Evolutionary conservation across 768 basidiomycete genomes (phyloP).

Genomic region (Tylopilus intermedius): DNA sequence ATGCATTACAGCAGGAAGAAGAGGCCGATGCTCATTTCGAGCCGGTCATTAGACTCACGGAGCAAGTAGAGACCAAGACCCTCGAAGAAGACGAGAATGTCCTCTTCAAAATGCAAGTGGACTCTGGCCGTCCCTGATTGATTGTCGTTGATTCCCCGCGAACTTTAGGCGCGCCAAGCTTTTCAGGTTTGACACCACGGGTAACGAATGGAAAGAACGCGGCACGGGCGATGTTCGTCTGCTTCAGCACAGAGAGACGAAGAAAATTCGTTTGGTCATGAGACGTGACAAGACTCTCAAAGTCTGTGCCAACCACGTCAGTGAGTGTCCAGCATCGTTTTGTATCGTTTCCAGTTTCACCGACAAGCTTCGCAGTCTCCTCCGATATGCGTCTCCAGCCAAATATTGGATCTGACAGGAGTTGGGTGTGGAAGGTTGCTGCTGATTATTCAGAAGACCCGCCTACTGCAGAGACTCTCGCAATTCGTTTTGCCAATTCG

Average conservation of each 20-base stretch:
- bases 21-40: constrained; percentile 89
- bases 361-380: constrained; percentile 50
- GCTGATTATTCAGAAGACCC: constrained; percentile 93
- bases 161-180: constrained; percentile 87
- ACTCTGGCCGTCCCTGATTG: background rate
- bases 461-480: constrained; percentile 89
- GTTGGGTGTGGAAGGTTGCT: constrained; percentile 97
- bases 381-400: constrained; percentile 91
- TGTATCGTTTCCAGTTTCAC: background rate
- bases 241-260: constrained; percentile 80
- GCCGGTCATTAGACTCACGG: constrained; percentile 93
- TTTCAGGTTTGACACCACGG: constrained; percentile 80
- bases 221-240: constrained; percentile 95
- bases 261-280: constrained; percentile 96
- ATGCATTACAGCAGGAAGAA: constrained; percentile 46
- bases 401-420: constrained; percentile 97
- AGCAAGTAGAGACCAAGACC: constrained; percentile 93
- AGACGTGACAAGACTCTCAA: constrained; percentile 99
- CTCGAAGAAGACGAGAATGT: constrained; percentile 90
- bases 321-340: constrained; percentile 42
- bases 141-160: constrained; percentile 14
- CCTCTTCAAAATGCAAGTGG: constrained; percentile 89
- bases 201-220: constrained; percentile 95
- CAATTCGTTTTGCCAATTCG: constrained; percentile 95
- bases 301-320: constrained; percentile 96